Evolutionary conservation across 805 yeast species (phyloP), one percentile per base, ranked within the genome.

Genomic region (Wickerhamiella sergipiensis): DNA sequence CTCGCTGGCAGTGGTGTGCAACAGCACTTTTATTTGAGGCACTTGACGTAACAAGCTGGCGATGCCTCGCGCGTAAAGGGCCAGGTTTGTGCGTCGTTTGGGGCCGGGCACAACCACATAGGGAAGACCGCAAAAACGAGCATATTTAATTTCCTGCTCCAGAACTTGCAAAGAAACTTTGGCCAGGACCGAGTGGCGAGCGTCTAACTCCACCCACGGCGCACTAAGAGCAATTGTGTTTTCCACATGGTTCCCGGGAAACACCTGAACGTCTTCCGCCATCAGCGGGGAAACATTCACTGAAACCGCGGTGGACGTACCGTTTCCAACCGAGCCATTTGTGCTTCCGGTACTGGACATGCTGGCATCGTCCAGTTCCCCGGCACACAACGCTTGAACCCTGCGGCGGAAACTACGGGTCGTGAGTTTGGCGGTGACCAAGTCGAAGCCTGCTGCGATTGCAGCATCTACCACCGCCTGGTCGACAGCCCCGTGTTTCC

Each of bases 121-220:
- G 8, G 68, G 67, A 43, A 82, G 61, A 0, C 86, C 87, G 31
- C 81, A 70, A 59, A 73, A 79, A 43, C 69, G 66, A 2, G 85
- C 83, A 58, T 78, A 78, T 17, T 72, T 68, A 39, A 80, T 64
- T 62, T 82, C 86, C 56, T 79, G 76, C 24, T 64, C 52, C n/a
- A 81, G 60, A 0, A 80, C 83, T 57, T 80, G 80, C 36, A 66
- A 65, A 6, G 83, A 77, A 47, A 80, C 68, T 53, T 72, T 76
- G 29, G 81, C 75, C 3, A 77, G 68, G 6, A 70, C 54, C 0
- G 65, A 61, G 60, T 79, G 77, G 9, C 67, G 65, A 29, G 80
- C 73, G 55, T 81, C 86, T 42, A 81, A 63, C 58, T 81, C 86
- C n/a, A 80, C 68, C 86, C 87, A 82, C 2, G 83, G 77, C 0